Percentiles rank a stretch among this genome's conserved stretches.
Evolutionary conservation across 441 rosid species (phyloP).

Genomic region (Erysimum pusillum): DNA sequence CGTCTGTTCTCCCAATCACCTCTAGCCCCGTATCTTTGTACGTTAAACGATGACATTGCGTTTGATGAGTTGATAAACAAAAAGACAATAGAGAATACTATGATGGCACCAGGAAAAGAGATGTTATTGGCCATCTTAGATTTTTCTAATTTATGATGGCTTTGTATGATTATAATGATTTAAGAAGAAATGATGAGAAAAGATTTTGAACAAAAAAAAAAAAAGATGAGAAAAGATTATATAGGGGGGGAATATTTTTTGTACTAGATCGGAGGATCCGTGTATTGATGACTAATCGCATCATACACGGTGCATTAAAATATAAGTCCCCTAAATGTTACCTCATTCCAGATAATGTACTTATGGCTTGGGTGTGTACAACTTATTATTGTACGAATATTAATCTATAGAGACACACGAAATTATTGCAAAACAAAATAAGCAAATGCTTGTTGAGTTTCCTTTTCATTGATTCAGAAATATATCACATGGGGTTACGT

Average conservation of each 20-base stretch:
- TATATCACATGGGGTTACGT: too few species aligned
- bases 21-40: slow-evolving; percentile 58
- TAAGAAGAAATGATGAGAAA: too few species aligned
- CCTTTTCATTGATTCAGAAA: too few species aligned
- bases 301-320: slow-evolving; percentile 16
- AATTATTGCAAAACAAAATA: neutral
- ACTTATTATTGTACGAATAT: slow-evolving; percentile 6
- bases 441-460: too few species aligned
- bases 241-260: neutral
- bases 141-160: neutral
- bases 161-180: slow-evolving; percentile 12
- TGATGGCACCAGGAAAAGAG: neutral
- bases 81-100: neutral
- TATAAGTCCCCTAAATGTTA: neutral
- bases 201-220: too few species aligned
- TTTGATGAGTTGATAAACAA: slow-evolving; percentile 27
- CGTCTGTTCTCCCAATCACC: slow-evolving; percentile 56
- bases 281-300: slow-evolving; percentile 24
- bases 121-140: slow-evolving; percentile 23
- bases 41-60: slow-evolving; percentile 47
- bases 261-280: slow-evolving; percentile 5
- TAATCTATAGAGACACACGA: neutral
- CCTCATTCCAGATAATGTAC: slow-evolving; percentile 13
- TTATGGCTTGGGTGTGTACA: slow-evolving; percentile 9
- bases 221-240: neutral